phyloP scores from a whole-genome alignment of 2,329 filamentous ascomycete genomes.

The Trichophyton verrucosum region DNA sequence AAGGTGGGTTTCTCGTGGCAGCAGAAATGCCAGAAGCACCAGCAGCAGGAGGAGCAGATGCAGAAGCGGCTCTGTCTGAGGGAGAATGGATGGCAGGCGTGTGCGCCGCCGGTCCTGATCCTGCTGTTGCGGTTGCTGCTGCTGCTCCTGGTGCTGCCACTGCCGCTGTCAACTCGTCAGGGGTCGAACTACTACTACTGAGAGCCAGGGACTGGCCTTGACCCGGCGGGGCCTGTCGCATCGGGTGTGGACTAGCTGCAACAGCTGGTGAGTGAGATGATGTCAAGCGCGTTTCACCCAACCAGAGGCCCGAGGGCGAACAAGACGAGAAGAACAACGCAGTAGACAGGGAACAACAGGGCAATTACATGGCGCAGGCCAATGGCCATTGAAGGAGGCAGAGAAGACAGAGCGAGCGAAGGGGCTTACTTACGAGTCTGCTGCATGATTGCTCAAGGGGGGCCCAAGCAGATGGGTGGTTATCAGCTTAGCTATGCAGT shows the following conservation, averaged over 20 bases:
- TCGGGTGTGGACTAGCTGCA: constrained; percentile 26
- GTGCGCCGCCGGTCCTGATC: constrained; percentile 20
- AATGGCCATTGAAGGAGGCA: constrained; percentile 7
- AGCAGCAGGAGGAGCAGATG: no score
- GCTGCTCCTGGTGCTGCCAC: constrained; percentile 14
- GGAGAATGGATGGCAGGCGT: constrained; percentile 22
- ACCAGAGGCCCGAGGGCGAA: constrained; percentile 13
- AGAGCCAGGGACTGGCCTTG: constrained; percentile 29
- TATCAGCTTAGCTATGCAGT: neutral
- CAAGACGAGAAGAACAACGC: constrained; percentile 4
- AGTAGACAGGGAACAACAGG: neutral
- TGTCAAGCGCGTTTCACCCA: neutral
- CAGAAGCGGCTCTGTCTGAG: constrained; percentile 24
- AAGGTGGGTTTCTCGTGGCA: constrained; percentile 24
- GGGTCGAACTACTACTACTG: constrained; percentile 16
- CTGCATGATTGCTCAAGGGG: constrained; percentile 7
- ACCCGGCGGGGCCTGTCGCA: constrained; percentile 23
- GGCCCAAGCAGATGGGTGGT: neutral
- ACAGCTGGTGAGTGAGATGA: neutral
- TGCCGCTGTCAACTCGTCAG: constrained; percentile 27
- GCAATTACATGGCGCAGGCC: neutral
- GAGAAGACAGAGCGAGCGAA: neutral
- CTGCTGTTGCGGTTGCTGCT: constrained; percentile 23
- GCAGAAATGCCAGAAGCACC: no score
- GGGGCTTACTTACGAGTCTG: constrained; percentile 8